Conservation (phyloP, 805 yeast genomes). For the Starmerella khaoyaiensis region DNA sequence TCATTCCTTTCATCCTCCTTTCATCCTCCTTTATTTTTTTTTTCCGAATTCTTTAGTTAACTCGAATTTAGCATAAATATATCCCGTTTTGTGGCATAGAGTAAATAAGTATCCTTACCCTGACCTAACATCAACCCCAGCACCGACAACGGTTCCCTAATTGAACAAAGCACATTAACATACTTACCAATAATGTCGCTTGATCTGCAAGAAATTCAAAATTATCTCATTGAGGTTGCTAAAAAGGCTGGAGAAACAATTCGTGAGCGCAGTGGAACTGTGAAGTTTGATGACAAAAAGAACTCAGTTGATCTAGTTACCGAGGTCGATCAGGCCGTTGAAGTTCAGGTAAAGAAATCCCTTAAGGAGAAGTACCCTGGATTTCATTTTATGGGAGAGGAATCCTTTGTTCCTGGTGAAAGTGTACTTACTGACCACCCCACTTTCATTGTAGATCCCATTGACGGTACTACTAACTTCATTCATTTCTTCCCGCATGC, state of each 20-base stretch:
- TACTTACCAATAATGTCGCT: conserved; percentile 14
- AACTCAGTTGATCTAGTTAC: conserved; percentile 54
- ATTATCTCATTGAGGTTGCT: conserved; percentile 33
- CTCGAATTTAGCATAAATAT: too few relatives aligned
- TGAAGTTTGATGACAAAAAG: conserved; percentile 41
- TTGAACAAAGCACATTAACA: too few relatives aligned
- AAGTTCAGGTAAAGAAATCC: conserved; percentile 30
- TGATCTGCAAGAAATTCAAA: conserved; percentile 29
- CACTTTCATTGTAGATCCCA: conserved; percentile 52
- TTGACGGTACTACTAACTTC: conserved; percentile 56
- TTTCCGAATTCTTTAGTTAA: too few relatives aligned
- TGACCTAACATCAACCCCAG: too few relatives aligned
- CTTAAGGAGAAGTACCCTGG: conserved; percentile 34
- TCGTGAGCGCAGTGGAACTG: conserved; percentile 37
- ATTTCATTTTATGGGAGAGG: conserved; percentile 49
- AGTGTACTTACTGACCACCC: conserved; percentile 39
- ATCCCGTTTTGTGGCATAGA: too few relatives aligned
- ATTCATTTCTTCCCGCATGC: conserved; percentile 50
- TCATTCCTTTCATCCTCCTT: too few relatives aligned
- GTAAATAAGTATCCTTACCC: too few relatives aligned
- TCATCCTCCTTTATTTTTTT: too few relatives aligned
- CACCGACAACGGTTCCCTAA: too few relatives aligned
- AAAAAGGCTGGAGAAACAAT: conserved; percentile 40
- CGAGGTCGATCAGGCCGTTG: conserved; percentile 46
- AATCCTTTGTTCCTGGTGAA: conserved; percentile 39